Evolutionary conservation across 345 rosid species (phyloP), one percentile per base, ranked within the genome.

Genomic region (Lagerstroemia speciosa): DNA sequence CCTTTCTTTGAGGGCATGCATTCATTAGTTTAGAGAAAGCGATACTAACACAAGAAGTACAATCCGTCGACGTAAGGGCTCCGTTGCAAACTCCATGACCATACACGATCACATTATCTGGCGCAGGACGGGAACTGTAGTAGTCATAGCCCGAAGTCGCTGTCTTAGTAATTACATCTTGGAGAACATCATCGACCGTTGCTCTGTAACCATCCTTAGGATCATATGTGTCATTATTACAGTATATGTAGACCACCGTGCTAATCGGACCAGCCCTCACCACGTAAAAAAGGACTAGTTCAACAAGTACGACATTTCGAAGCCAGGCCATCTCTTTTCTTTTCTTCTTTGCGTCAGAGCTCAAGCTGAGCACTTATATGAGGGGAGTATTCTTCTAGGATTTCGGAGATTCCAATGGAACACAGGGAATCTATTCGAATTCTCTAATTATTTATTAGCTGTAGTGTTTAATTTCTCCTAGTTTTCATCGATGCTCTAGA

Each of bases 11-110:
- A 9, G 43, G 26, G 43, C 66, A 63, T 32, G 26, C 37, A 37
- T 63, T 37, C 4, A 17, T 17, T 6, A 63, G n/a, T 34, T 20
- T 17, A 3, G 37, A 10, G 66, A 32, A 63, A 63, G 66, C 66
- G 3, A 17, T 2, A 12, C 15, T 31, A 14, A 63, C 26, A 8
- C 43, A 34, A 6, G 7, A 27, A 1, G 29, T 9, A 33, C 66
- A 63, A 27, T 63, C 66, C 3, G n/a, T 20, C 8, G n/a, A 2
- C 27, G 66, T 33, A 63, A 63, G 37, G 5, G 2, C n/a, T 19
- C 66, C 43, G n/a, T 17, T 17, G 66, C 66, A 63, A 34, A 43
- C 66, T 63, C 27, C 66, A 34, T 63, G 43, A 6, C 40, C 66
- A 16, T 63, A 63, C n/a, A 37, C 43, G 12, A 11, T 34, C 15